Evolutionary conservation across 2,329 filamentous ascomycete species (phyloP).

Genomic region (Claviceps sp.): DNA sequence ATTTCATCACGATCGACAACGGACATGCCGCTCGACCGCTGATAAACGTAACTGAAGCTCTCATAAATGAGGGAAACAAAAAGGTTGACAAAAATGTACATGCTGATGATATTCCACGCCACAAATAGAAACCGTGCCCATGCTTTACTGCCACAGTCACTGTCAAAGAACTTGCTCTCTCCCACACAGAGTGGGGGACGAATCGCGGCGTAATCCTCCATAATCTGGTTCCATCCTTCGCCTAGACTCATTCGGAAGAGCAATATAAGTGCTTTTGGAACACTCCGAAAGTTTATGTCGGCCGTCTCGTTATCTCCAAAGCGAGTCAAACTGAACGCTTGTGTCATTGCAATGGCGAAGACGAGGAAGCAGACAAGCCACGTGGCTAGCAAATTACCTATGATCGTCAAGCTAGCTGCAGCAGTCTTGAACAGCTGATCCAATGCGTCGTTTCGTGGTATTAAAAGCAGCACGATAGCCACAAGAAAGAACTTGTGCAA

Average conservation of each 20-base stretch:
- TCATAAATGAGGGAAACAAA: conserved; percentile 99
- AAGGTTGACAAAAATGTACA: conserved; percentile 98
- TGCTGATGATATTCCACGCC: conserved; percentile 97
- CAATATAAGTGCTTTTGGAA: conserved; percentile 85
- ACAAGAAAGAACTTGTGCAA: conserved; percentile 92
- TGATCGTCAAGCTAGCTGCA: conserved; percentile 79
- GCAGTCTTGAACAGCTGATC: conserved; percentile 99
- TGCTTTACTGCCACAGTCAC: conserved; percentile 80
- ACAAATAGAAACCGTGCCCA: conserved; percentile 90
- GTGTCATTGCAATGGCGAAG: conserved; percentile 90
- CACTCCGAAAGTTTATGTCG: conserved; percentile 85
- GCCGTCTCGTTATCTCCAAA: conserved; percentile 60
- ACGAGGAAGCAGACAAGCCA: conserved; percentile 97
- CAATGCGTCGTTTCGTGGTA: conserved; percentile 89
- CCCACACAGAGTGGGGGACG: conserved; percentile 69
- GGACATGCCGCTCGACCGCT: conserved; percentile 83
- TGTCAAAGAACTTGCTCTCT: conserved; percentile 59
- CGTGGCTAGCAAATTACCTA: conserved; percentile 82
- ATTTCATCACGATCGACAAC: conserved; percentile 88
- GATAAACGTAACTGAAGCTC: conserved; percentile 98
- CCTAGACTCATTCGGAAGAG: conserved; percentile 88
- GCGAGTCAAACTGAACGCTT: conserved; percentile 87
- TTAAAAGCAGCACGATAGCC: conserved; percentile 75
- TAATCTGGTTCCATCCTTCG: conserved; percentile 91
- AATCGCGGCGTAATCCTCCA: conserved; percentile 87